Evolutionary conservation across 176 grass and related monocot genomes (phyloP).

Genomic region (Avena sativa): DNA sequence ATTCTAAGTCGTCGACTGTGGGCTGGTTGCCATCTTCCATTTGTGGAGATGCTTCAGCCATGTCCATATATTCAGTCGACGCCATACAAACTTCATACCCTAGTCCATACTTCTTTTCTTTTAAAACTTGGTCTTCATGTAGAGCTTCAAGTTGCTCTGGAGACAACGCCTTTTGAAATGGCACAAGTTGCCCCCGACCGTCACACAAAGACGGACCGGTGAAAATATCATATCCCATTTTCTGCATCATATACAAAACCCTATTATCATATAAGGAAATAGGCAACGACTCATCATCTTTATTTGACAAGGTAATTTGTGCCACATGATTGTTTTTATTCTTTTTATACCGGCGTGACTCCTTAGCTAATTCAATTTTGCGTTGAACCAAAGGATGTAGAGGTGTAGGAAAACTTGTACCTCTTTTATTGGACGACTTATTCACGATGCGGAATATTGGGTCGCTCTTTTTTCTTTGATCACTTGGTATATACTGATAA

Average conservation of each 20-base stretch:
- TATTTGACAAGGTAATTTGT: too few relatives aligned
- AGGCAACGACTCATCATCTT: too few relatives aligned
- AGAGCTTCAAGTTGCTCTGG: neutral
- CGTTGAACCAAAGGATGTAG: neutral
- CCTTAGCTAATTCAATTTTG: neutral
- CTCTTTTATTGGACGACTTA: neutral
- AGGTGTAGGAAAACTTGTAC: neutral
- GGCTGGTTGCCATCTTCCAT: constrained; percentile 24
- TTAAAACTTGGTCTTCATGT: neutral
- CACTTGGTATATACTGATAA: constrained; percentile 7
- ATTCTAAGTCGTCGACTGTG: neutral
- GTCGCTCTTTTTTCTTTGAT: neutral
- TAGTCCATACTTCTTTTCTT: neutral
- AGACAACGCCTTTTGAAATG: neutral
- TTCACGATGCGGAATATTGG: neutral
- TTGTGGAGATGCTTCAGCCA: neutral
- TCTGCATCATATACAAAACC: constrained; percentile 11
- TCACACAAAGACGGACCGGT: neutral
- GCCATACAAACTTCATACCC: constrained; percentile 19
- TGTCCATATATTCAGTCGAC: neutral
- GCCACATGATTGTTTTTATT: too few relatives aligned
- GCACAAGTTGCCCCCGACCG: neutral
- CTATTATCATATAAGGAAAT: neutral
- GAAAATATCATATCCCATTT: neutral
- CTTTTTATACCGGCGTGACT: neutral